A percentile compares a stretch with the other conserved stretches of the same genome.
Conservation (phyloP, 148 eudicot genomes). For the Limonium bicolor region DNA sequence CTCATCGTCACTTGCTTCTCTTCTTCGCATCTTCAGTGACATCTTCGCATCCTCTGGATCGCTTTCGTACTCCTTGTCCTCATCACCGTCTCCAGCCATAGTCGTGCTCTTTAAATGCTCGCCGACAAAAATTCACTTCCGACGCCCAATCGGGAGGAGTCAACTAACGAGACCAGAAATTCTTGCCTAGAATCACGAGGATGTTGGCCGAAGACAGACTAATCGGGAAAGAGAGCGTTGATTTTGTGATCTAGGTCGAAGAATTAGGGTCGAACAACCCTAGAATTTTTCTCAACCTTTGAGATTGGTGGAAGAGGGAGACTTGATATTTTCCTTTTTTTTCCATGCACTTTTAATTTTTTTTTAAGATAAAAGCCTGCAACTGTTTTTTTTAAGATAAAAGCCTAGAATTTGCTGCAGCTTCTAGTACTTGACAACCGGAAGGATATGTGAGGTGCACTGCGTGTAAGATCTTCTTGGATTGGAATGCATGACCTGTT, state of each 20-base stretch:
- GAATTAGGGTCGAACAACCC: slow-evolving; percentile 2
- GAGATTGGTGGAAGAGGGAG: no score
- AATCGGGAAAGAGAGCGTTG: background rate
- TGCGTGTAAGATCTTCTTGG: no score
- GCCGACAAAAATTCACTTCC: background rate
- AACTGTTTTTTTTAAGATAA: no score
- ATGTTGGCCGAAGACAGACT: background rate
- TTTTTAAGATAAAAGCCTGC: no score
- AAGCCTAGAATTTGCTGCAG: no score
- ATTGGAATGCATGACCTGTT: no score
- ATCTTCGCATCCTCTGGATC: slow-evolving; percentile 82
- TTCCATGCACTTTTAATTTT: no score
- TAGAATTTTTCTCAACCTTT: slow-evolving; percentile 2
- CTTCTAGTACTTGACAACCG: no score
- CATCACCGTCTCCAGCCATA: slow-evolving; percentile 19
- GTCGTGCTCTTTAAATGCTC: background rate
- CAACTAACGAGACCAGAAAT: background rate
- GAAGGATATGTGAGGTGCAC: no score
- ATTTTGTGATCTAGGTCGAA: slow-evolving; percentile 2
- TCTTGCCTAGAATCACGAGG: no score
- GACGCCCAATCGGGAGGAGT: background rate
- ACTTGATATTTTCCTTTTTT: no score
- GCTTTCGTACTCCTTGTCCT: slow-evolving; percentile 75
- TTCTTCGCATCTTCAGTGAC: slow-evolving; percentile 59
- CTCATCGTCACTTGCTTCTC: slow-evolving; percentile 81